Evolutionary conservation across 345 rosid genomes (phyloP).

Genomic region (Salix purpurea): DNA sequence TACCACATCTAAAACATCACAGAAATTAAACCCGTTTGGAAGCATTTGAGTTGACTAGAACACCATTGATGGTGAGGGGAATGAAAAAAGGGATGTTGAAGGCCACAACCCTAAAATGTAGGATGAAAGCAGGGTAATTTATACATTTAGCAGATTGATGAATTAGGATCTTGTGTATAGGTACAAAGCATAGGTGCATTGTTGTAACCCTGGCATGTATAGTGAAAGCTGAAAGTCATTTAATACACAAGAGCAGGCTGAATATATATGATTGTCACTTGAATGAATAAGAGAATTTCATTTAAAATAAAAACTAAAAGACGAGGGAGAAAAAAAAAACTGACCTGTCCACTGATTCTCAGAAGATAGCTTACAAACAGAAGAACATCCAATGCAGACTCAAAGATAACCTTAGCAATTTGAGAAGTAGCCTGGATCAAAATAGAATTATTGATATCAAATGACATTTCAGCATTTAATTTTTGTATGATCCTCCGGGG

Average conservation of each 20-base stretch:
- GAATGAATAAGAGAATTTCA: neutral
- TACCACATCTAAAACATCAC: too few relatives aligned
- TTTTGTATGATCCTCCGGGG: constrained; percentile 58
- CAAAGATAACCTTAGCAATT: constrained; percentile 79
- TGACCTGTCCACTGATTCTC: constrained; percentile 71
- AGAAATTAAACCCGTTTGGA: too few relatives aligned
- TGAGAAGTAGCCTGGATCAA: constrained; percentile 78
- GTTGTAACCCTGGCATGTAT: neutral
- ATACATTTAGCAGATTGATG: too few relatives aligned
- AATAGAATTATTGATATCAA: constrained; percentile 41
- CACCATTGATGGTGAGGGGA: too few relatives aligned
- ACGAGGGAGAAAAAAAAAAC: constrained; percentile 14
- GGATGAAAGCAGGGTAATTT: too few relatives aligned
- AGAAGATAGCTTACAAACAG: constrained; percentile 75
- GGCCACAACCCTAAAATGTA: too few relatives aligned
- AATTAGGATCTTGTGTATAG: too few relatives aligned
- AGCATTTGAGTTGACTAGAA: too few relatives aligned
- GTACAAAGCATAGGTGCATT: neutral
- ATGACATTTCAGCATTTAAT: constrained; percentile 38
- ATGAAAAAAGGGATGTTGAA: too few relatives aligned
- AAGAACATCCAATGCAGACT: constrained; percentile 70
- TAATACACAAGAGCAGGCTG: neutral
- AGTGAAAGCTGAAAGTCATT: neutral
- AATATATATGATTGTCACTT: neutral
- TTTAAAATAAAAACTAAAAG: neutral